Base-by-base conservation (phyloP, 1,139 yeast species). In the Meyerozyma guilliermondii region DNA sequence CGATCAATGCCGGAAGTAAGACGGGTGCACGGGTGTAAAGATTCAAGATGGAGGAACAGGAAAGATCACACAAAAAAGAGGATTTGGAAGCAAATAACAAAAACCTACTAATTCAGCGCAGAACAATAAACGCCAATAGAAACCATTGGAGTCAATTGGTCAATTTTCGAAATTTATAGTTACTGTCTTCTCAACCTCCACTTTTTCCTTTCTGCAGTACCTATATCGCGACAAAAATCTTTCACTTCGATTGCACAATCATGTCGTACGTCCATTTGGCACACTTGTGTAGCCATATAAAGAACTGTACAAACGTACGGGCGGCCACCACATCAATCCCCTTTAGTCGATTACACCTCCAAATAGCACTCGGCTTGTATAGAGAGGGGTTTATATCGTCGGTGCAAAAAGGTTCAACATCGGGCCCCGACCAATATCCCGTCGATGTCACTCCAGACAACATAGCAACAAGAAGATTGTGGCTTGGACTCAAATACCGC, bases 401-500 rank as follows among this genome's bases (percentile, higher is more conserved):
- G 8, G 76, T 94, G 42, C 95, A 87, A 60, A 78, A 87, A 54
- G 99, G 98, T 4, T 85, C 94, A n/a, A 71, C 80, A 4, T 63
- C 76, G n/a, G 97, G 97, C 1, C 98, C 98, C 14, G 98, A 94
- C 61, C 56, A 56, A 29, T 65, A 59, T 11, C 84, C 87, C 14
- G 81, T 80, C 1, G 95, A 89, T 31, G 88, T 87, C 24, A 89
- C 98, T 0, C 89, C 84, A 35, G 96, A 87, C 59, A 91, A 92
- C 58, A 80, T 92, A 38, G 68, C 95, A 14, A 78, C 94, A 1
- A 80, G 98, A 57, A 77, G 96, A 53, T 74, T 92, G 46, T 92
- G 98, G 99, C 65, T 92, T 17, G 95, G 91, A 1, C 71, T 92
- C 58, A 92, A 92, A 60, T 92, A 94, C 63, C 80, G 95, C 58